Evolutionary conservation across 148 eudicot genomes (phyloP).

Genomic region (Rhododendron molle): DNA sequence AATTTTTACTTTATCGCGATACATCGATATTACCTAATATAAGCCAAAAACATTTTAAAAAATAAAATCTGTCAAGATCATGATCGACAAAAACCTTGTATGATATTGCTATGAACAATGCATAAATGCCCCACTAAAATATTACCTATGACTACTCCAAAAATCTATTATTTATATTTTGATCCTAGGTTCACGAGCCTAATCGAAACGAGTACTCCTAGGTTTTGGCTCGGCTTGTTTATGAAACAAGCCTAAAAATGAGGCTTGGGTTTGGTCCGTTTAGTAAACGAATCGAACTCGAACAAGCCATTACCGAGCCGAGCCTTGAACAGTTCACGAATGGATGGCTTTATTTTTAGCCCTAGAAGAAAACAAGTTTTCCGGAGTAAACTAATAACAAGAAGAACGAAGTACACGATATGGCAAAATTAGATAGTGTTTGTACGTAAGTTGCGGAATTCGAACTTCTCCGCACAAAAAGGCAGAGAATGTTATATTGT

Average conservation of each 20-base stretch:
- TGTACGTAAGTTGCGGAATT: background rate
- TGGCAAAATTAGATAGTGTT: background rate
- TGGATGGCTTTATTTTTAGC: background rate
- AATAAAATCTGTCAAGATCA: background rate
- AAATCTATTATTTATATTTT: no score
- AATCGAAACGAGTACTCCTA: background rate
- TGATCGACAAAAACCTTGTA: background rate
- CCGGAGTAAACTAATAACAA: background rate
- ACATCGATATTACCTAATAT: no score
- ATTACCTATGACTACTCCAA: no score
- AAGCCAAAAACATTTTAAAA: background rate
- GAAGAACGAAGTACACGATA: no score
- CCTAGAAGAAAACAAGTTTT: background rate
- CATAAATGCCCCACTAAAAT: background rate
- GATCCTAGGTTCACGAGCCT: background rate
- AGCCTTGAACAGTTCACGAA: background rate
- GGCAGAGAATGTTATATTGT: background rate
- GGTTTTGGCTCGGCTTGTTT: background rate
- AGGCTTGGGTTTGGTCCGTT: background rate
- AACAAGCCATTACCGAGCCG: background rate
- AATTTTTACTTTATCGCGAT: background rate
- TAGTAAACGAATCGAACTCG: background rate
- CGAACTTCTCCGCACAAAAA: background rate
- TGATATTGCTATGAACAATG: background rate
- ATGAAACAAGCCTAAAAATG: background rate